These are phyloP conservation scores for Diaporthe destruens DNA, from an alignment of 2,329 filamentous ascomycete species.

Conservation along the genomic window DNA sequence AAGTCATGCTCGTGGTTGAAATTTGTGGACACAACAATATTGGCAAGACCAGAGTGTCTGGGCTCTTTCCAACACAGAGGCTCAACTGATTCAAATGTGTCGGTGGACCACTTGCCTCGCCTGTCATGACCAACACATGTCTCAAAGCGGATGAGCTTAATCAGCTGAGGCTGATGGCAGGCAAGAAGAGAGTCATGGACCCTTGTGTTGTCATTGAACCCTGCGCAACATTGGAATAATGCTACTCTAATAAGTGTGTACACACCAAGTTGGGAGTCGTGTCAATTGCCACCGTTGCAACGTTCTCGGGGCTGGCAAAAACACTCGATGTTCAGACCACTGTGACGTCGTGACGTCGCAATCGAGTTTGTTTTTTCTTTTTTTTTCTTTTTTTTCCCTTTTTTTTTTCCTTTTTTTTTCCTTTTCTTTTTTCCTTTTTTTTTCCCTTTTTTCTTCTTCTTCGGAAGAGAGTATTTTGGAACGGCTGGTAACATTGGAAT, in stretches of 20 bases:
- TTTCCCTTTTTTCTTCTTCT: no score
- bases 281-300: not conserved
- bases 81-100: conserved; percentile 9
- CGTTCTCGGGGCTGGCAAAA: not conserved
- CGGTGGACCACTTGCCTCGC: not conserved
- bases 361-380: no score
- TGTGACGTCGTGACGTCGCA: no score
- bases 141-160: conserved; percentile 10
- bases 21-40: not conserved
- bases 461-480: no score
- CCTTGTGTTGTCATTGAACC: conserved; percentile 9
- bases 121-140: not conserved
- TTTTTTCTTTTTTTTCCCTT: no score
- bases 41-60: not conserved
- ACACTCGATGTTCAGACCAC: not conserved
- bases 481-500: no score
- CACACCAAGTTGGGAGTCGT: not conserved
- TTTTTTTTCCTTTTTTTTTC: no score
- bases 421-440: no score
- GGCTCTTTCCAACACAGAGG: not conserved
- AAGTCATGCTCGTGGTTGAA: conserved; percentile 5
- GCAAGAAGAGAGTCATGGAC: conserved; percentile 13
- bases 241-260: no score
- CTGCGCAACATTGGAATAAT: not conserved
- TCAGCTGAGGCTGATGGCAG: not conserved